Evolutionary conservation across 805 yeast species (phyloP), one percentile per base, ranked within the genome.

Genomic region (Saturnispora quitensis): DNA sequence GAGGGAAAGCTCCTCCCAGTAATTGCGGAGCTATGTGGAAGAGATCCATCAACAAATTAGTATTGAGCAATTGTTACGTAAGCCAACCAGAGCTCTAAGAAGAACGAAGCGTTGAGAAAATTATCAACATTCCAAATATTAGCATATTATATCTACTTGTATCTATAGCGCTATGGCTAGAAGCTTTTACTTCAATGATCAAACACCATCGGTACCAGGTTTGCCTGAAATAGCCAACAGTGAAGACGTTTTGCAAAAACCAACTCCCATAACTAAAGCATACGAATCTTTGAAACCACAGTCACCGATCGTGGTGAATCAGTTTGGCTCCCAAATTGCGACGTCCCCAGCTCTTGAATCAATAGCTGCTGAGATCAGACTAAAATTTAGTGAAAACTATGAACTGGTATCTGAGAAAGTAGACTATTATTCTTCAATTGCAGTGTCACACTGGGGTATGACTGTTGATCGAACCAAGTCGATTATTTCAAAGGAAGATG

Each of bases 241-340:
- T 13, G 44, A 38, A n/a, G 35, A 28, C 20, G 18, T 17, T 15
- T 18, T 49, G 27, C 36, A 34, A 4, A 17, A 49, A 43, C 13
- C 43, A 6, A 25, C 42, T 15, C 43, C 47, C 4, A 40, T 35
- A 17, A 22, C 43, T 8, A 40, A 48, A 10, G n/a, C 43, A 6
- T 17, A 42, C 24, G n/a, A 42, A 12, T 15, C 35, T 9, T 40
- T 42, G 24, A 43, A 43, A 35, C 47, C 47, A 17, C 36, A 44
- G 36, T 36, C 50, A 51, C 50, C 53, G 62, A 22, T 72, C 67
- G 51, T 75, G 71, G 18, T 52, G 50, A 52, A 68, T 69, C 50
- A 69, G 71, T 52, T 52, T 20, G 84, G 84, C 5, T 79, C 79
- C 76, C 72, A 73, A n/a, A 71, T 80, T 52, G 67, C 80, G 52